phyloP scores from a whole-genome alignment of 2,329 filamentous ascomycete species.

The Colletotrichum spinosum region DNA sequence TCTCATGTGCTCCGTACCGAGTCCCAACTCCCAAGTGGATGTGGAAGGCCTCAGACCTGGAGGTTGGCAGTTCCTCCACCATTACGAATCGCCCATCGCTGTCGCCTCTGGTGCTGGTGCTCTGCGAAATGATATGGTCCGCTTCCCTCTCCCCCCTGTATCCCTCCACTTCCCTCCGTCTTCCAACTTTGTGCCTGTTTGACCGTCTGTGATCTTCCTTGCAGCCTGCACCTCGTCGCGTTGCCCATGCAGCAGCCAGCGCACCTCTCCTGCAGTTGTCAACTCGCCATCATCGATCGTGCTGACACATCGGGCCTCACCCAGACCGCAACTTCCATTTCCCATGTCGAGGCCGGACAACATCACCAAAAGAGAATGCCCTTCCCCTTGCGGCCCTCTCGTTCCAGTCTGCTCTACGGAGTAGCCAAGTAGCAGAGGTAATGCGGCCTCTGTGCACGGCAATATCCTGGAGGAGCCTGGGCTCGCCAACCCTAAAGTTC shows the following conservation, averaged over 20 bases:
- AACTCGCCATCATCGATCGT: slow-evolving; percentile 19
- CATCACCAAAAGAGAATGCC: not conserved
- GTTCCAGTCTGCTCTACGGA: slow-evolving; percentile 11
- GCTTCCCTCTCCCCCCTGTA: slow-evolving; percentile 1
- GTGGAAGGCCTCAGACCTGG: slow-evolving; percentile 32
- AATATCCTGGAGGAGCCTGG: slow-evolving; percentile 17
- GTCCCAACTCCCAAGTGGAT: slow-evolving; percentile 4
- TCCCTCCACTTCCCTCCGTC: not conserved
- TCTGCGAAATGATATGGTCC: slow-evolving; percentile 20
- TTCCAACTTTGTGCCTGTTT: slow-evolving; percentile 13
- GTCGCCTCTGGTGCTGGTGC: slow-evolving; percentile 1
- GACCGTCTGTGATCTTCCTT: slow-evolving; percentile 12
- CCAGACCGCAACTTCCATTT: slow-evolving; percentile 33
- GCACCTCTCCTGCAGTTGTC: not conserved
- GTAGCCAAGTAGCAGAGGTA: not conserved
- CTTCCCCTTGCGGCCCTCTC: not conserved
- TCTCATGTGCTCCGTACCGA: slow-evolving; percentile 4
- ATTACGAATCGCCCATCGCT: slow-evolving; percentile 19
- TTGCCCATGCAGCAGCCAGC: not conserved
- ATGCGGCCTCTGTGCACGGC: slow-evolving; percentile 7
- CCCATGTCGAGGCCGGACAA: slow-evolving; percentile 14
- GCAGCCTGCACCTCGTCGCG: not conserved
- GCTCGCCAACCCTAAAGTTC: slow-evolving; percentile 29
- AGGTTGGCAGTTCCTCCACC: slow-evolving; percentile 24
- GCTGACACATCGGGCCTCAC: slow-evolving; percentile 12